These are phyloP conservation scores for Filosporella fistucella DNA, from an alignment of 495 filamentous ascomycete genomes.

Conservation along the genomic window DNA sequence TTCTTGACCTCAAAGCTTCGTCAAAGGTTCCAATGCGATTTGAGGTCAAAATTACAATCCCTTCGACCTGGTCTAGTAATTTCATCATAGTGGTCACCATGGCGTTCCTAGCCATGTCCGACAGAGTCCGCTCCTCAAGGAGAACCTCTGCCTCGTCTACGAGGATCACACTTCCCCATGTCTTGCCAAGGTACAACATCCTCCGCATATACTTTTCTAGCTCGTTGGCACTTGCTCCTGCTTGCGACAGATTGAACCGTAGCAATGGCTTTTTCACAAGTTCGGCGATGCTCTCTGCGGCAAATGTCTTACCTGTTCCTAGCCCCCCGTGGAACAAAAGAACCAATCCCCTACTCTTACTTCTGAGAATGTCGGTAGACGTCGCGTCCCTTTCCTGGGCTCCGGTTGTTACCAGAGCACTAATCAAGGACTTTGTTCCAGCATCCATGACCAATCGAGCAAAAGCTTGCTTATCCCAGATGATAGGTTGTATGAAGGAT, in stretches of 20 bases:
- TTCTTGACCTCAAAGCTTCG: constrained; percentile 37
- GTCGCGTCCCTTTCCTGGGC: constrained; percentile 22
- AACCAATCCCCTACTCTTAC: constrained; percentile 49
- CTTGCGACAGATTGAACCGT: constrained; percentile 44
- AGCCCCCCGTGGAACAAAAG: constrained; percentile 46
- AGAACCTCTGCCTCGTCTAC: not conserved
- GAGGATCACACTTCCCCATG: not conserved
- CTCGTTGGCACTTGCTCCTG: constrained; percentile 36
- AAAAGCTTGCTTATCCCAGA: constrained; percentile 34
- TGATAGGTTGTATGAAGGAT: not conserved
- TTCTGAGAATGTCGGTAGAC: constrained; percentile 32
- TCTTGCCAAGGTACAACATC: constrained; percentile 20
- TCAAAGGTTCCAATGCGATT: constrained; percentile 52
- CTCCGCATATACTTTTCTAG: constrained; percentile 43
- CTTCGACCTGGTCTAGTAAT: constrained; percentile 32
- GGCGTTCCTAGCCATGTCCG: not conserved
- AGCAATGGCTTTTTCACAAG: constrained; percentile 44
- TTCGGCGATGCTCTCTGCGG: constrained; percentile 45
- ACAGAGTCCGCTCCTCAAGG: not conserved
- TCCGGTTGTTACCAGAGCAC: constrained; percentile 38
- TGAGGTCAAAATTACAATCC: constrained; percentile 56
- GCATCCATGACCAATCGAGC: constrained; percentile 42
- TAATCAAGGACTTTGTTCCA: constrained; percentile 66
- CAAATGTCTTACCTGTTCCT: constrained; percentile 49
- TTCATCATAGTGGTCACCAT: not conserved